Evolutionary conservation across 768 basidiomycete genomes (phyloP).

Genomic region (Rickenella mellea): DNA sequence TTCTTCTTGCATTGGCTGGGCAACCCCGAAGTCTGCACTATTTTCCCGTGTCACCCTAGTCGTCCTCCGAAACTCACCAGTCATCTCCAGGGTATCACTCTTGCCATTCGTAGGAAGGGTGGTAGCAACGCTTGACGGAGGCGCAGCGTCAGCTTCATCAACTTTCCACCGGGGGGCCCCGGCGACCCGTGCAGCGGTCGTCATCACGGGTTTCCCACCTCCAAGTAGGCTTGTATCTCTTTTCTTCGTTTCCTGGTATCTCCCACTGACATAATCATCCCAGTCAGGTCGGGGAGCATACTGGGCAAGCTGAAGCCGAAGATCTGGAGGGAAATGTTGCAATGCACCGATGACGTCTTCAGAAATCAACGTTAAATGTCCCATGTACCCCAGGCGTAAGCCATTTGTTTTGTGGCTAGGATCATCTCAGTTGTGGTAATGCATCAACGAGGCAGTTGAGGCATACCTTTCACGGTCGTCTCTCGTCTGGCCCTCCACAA

Average conservation of each 20-base stretch:
- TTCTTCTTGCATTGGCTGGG: slow-evolving; percentile 36
- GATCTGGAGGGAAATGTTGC: slow-evolving; percentile 76
- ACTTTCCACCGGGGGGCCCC: slow-evolving; percentile 18
- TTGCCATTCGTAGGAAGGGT: slow-evolving; percentile 12
- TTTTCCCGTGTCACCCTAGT: slow-evolving; percentile 34
- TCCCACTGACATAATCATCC: slow-evolving; percentile 82
- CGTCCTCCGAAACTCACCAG: slow-evolving; percentile 53
- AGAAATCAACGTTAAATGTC: slow-evolving; percentile 88
- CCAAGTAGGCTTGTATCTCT: slow-evolving; percentile 75
- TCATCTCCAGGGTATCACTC: slow-evolving; percentile 13
- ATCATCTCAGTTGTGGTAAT: background rate
- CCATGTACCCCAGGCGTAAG: slow-evolving; percentile 89
- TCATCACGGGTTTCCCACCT: slow-evolving; percentile 69
- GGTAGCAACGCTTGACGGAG: slow-evolving; percentile 2
- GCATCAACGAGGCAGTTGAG: background rate
- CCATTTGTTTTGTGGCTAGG: slow-evolving; percentile 62
- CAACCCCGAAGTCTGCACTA: slow-evolving; percentile 56
- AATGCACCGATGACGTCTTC: slow-evolving; percentile 91
- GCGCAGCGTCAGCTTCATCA: slow-evolving; percentile 9
- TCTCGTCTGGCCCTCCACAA: slow-evolving; percentile 74
- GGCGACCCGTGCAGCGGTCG: slow-evolving; percentile 6
- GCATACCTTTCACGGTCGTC: slow-evolving; percentile 72
- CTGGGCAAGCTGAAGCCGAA: slow-evolving; percentile 51
- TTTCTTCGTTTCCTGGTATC: slow-evolving; percentile 80
- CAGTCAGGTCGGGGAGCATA: slow-evolving; percentile 74